These are phyloP conservation scores for Lasiodiplodia theobromae DNA, from an alignment of 2,329 filamentous ascomycete species.

Conservation along the genomic window DNA sequence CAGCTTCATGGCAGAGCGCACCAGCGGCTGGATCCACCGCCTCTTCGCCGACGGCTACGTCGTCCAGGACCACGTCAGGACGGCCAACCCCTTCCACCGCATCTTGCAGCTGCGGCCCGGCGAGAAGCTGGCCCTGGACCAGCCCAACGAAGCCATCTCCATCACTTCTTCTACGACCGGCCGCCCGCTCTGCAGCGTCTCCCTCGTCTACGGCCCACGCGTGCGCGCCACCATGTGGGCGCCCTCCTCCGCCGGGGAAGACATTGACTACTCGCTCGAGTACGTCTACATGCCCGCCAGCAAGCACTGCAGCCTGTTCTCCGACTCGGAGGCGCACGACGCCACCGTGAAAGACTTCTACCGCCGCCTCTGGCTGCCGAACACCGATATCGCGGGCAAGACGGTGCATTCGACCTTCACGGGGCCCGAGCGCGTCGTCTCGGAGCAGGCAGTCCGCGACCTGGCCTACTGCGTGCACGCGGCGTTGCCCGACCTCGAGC, in stretches of 20 bases:
- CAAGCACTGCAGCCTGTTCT: slow-evolving; percentile 9
- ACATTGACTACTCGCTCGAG: neutral
- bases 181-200: neutral
- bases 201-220: neutral
- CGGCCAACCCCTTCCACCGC: neutral
- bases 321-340: neutral
- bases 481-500: neutral
- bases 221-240: neutral
- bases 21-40: neutral
- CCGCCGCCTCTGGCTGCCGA: neutral
- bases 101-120: neutral
- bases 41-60: neutral
- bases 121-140: neutral
- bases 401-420: neutral
- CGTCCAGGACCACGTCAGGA: neutral
- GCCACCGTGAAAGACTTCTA: slow-evolving; percentile 1
- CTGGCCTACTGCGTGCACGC: neutral
- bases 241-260: neutral
- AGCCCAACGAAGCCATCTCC: neutral
- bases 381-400: neutral
- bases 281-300: neutral
- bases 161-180: neutral
- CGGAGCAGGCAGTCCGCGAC: neutral
- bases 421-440: neutral
- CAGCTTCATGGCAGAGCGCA: neutral